These are phyloP conservation scores for Pseudognaphalium luteoalbum DNA, from an alignment of 129 eudicot species.

Conservation along the genomic window DNA sequence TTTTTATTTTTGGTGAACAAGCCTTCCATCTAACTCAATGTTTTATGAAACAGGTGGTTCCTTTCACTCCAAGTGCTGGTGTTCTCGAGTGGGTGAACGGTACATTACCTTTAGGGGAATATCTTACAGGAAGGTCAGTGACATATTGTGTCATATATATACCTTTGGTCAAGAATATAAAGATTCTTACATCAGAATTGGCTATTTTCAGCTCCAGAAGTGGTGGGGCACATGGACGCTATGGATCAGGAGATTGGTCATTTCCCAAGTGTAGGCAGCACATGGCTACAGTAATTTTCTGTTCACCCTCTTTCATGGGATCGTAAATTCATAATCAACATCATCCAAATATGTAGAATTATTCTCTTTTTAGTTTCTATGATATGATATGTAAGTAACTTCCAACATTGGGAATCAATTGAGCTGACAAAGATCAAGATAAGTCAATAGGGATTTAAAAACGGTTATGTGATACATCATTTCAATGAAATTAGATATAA, in stretches of 20 bases:
- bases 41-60: constrained; percentile 74
- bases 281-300: constrained; percentile 62
- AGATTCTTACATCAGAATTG: constrained; percentile 7
- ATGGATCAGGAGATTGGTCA: constrained; percentile 89
- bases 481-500: too few relatives aligned
- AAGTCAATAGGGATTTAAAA: too few relatives aligned
- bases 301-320: constrained; percentile 6
- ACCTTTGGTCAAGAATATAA: constrained; percentile 1
- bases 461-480: too few relatives aligned
- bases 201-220: constrained; percentile 59
- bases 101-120: constrained; percentile 90
- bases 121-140: constrained; percentile 89
- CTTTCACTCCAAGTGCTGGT: constrained; percentile 99
- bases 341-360: not conserved
- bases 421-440: too few relatives aligned
- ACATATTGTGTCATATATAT: constrained; percentile 18
- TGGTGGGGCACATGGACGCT: constrained; percentile 99
- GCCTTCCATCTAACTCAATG: not conserved
- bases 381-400: not conserved
- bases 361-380: not conserved
- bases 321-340: constrained; percentile 20
- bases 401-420: too few relatives aligned
- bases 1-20: not conserved
- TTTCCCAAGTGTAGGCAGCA: constrained; percentile 89
- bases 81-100: constrained; percentile 99